A percentile compares a stretch with the other conserved stretches of the same genome.
Evolutionary conservation across 2,329 filamentous ascomycete species (phyloP).

Genomic region (Sporothrix humicola): DNA sequence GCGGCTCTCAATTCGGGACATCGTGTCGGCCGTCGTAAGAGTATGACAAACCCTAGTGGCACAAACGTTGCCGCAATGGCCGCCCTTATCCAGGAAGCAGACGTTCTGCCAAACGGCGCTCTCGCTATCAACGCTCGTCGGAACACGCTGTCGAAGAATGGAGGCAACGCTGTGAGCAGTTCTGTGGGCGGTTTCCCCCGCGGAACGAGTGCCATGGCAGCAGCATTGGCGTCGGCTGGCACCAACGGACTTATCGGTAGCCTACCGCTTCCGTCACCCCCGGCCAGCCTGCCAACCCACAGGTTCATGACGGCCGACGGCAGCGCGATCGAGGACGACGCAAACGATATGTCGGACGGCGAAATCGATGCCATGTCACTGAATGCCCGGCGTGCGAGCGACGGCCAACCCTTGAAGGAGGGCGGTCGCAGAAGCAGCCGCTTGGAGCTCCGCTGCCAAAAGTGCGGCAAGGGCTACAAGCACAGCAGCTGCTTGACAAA

Average conservation of each 20-base stretch:
- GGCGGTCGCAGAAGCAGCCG: conserved; percentile 75
- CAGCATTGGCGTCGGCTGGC: conserved; percentile 33
- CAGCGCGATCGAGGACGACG: conserved; percentile 73
- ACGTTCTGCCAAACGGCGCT: conserved; percentile 61
- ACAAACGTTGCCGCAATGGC: conserved; percentile 77
- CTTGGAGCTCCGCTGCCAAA: conserved; percentile 91
- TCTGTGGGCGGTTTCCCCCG: conserved; percentile 27
- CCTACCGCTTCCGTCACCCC: conserved; percentile 68
- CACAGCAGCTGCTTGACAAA: conserved; percentile 99
- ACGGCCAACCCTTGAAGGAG: conserved; percentile 82
- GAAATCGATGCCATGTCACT: conserved; percentile 42
- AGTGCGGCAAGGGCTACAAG: conserved; percentile 99
- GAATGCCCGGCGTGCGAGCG: conserved; percentile 68
- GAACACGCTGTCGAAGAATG: conserved; percentile 70
- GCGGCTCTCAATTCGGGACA: conserved; percentile 72
- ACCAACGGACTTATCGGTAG: conserved; percentile 51
- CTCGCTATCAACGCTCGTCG: conserved; percentile 67
- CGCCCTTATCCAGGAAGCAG: conserved; percentile 71
- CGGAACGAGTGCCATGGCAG: conserved; percentile 33
- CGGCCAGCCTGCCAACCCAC: conserved; percentile 69
- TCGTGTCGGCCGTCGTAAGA: conserved; percentile 91
- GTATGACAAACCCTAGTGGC: conserved; percentile 75
- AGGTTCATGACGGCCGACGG: conserved; percentile 55
- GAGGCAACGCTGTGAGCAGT: conserved; percentile 52
- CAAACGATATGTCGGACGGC: conserved; percentile 63